Percentiles rank a stretch among this genome's conserved stretches.
These are phyloP conservation scores for Saturnispora gosingensis DNA, from an alignment of 805 yeast species.

Conservation along the genomic window DNA sequence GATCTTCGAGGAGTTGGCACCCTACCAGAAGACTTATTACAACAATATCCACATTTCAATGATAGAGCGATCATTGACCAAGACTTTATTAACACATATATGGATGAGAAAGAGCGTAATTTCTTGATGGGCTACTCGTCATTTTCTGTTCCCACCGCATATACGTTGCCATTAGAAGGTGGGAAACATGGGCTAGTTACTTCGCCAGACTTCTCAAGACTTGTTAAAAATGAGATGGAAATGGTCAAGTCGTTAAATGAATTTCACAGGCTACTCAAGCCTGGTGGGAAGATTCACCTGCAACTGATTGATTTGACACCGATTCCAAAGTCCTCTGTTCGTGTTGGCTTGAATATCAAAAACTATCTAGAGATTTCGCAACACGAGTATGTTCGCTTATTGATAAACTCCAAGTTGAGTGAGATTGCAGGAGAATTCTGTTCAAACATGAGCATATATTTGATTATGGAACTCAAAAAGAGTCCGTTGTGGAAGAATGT, in stretches of 20 bases:
- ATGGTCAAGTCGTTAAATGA: slow-evolving; percentile 20
- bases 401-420: slow-evolving; percentile 3
- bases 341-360: slow-evolving; percentile 2
- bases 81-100: slow-evolving; percentile 16
- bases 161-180: slow-evolving; percentile 21
- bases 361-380: slow-evolving; percentile 1
- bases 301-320: slow-evolving; percentile 22
- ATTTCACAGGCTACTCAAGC: slow-evolving; percentile 24
- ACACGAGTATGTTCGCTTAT: slow-evolving; percentile 4
- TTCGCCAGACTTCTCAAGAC: slow-evolving; percentile 21
- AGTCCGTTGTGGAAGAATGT: slow-evolving; percentile 21
- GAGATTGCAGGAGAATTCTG: slow-evolving; percentile 9
- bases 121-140: slow-evolving; percentile 26
- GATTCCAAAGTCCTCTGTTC: neutral
- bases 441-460: slow-evolving; percentile 14
- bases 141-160: slow-evolving; percentile 22
- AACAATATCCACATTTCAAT: slow-evolving; percentile 18
- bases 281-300: slow-evolving; percentile 25
- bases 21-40: slow-evolving; percentile 12
- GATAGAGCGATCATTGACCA: slow-evolving; percentile 13
- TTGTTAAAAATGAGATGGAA: slow-evolving; percentile 15
- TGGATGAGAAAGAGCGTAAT: slow-evolving; percentile 17
- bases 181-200: slow-evolving; percentile 23
- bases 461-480: slow-evolving; percentile 16
- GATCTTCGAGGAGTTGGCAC: slow-evolving; percentile 21